Conservation (phyloP, 768 basidiomycete species). For the Phlegmacium glaucopus region DNA sequence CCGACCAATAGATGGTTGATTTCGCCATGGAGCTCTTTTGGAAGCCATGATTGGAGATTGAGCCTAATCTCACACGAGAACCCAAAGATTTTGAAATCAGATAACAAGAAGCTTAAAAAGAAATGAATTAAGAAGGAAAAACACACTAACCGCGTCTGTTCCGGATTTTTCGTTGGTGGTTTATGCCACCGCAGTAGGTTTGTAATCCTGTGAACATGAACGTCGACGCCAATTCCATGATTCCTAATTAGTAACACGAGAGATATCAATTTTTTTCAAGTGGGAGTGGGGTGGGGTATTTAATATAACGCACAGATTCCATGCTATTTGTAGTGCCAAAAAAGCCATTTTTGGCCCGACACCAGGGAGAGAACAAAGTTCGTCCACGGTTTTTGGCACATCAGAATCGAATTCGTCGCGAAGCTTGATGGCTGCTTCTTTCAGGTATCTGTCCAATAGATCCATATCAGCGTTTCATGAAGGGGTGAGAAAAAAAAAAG, state of each 20-base stretch:
- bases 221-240: constrained; percentile 91
- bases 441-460: constrained; percentile 54
- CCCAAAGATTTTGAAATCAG: neutral
- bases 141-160: constrained; percentile 69
- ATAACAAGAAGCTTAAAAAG: neutral
- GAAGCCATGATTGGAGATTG: constrained; percentile 83
- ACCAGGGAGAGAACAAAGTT: constrained; percentile 82
- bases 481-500: neutral
- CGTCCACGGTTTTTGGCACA: constrained; percentile 86
- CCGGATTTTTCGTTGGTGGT: constrained; percentile 78
- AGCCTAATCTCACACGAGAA: constrained; percentile 35
- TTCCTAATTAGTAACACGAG: too few relatives aligned
- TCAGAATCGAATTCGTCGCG: constrained; percentile 75
- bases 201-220: constrained; percentile 94
- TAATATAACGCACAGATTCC: constrained; percentile 62
- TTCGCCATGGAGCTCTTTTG: constrained; percentile 63
- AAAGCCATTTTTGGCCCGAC: constrained; percentile 99
- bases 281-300: neutral
- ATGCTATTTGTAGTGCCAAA: constrained; percentile 77
- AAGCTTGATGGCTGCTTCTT: constrained; percentile 66
- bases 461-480: neutral
- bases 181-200: constrained; percentile 93
- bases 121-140: neutral
- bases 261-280: too few relatives aligned
- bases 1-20: constrained; percentile 83